Base-by-base conservation (phyloP, 2,329 filamentous ascomycete genomes). In the Ceratocystis colombiana region DNA sequence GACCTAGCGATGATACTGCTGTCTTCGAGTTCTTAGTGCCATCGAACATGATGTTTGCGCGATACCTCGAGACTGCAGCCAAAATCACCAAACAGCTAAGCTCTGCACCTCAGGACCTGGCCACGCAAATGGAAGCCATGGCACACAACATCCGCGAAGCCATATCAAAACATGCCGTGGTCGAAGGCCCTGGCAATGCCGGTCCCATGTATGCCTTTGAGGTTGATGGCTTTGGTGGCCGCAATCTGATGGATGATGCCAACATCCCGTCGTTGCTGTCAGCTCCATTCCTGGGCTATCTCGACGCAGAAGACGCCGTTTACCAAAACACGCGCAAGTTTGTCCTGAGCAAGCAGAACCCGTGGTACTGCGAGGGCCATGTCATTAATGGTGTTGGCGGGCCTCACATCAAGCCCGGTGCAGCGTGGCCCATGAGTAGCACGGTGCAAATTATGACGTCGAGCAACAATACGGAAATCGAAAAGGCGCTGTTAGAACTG, bases 1-100 rank as follows among this genome's bases (percentile, higher is more conserved):
- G 93, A 0, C 93, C 92, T 0, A 93, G 88, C 67, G 93, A 97
- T 74, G 93, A 96, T 74, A 85, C 90, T 15, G 90, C 88, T 0
- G 88, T 89, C 48, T 86, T 90, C 68, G 90, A 93, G 73, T 93
- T 91, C 74, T 86, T 95, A 71, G 89, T 96, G 71, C 93, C 93
- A 0, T 86, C 88, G 41, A 97, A 96, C 74, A 90, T 90, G 87
- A 89, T 90, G 87, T 86, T 90, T 70, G 79, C 85, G 41, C 77
- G 81, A 25, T 88, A 85, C 70, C 79, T 91, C 2, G 76, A 76
- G 10, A n/a, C 64, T 2, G 76, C 79, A 0, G 71, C 79, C 72
- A 67, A 74, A 69, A 77, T 82, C 68, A 79, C 80, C 74, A 73
- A 75, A 28, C 70, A 67, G n/a, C 28, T 67, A 87, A 89, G 69